phyloP scores from a whole-genome alignment of 768 basidiomycete species.

The Gautieria morchelliformis region DNA sequence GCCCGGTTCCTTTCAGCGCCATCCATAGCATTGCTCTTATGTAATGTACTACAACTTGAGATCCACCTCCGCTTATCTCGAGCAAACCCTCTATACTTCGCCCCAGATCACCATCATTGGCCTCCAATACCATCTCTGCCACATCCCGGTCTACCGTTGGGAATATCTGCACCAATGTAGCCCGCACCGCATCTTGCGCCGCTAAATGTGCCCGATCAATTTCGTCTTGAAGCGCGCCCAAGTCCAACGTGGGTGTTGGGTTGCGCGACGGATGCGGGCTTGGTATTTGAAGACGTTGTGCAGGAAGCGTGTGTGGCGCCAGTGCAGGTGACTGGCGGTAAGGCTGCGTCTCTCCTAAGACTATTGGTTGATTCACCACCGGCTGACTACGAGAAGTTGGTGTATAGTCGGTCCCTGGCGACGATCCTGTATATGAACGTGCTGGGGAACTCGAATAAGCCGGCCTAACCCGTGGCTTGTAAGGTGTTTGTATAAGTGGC shows the following conservation, averaged over 20 bases:
- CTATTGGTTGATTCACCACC: slow-evolving; percentile 38
- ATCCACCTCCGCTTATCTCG: slow-evolving; percentile 47
- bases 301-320: slow-evolving; percentile 49
- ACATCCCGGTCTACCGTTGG: slow-evolving; percentile 74
- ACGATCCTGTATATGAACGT: slow-evolving; percentile 20
- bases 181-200: slow-evolving; percentile 58
- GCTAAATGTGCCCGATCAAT: slow-evolving; percentile 73
- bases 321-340: slow-evolving; percentile 19
- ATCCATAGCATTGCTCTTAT: too few relatives aligned
- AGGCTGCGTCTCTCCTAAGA: slow-evolving; percentile 40
- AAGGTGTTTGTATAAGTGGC: slow-evolving; percentile 48
- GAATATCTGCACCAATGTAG: slow-evolving; percentile 85
- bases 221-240: slow-evolving; percentile 61
- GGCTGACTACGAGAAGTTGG: slow-evolving; percentile 16
- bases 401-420: slow-evolving; percentile 18
- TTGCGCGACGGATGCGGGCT: slow-evolving; percentile 13
- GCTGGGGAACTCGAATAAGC: slow-evolving; percentile 13
- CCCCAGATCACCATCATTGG: slow-evolving; percentile 80
- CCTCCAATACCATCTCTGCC: slow-evolving; percentile 82
- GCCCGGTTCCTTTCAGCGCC: too few relatives aligned
- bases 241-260: slow-evolving; percentile 36
- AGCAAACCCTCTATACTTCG: slow-evolving; percentile 80
- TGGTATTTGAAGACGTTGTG: slow-evolving; percentile 5
- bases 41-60: neutral
- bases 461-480: slow-evolving; percentile 57